Evolutionary conservation across 1,284 basidiomycete genomes (phyloP), one percentile per base, ranked within the genome.

Genomic region (Ustilago cynodontis): DNA sequence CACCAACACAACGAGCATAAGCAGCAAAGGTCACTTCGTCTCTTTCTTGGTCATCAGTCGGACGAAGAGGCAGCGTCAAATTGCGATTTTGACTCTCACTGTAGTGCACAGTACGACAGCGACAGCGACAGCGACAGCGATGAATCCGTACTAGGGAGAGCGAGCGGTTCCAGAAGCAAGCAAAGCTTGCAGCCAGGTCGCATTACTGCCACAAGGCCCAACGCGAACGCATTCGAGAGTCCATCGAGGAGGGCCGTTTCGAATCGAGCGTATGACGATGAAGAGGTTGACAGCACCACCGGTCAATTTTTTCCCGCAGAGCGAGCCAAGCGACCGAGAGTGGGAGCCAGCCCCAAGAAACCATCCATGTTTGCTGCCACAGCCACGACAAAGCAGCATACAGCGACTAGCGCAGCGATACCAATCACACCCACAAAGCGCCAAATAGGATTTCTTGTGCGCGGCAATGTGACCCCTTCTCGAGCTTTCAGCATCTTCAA

Each of bases 391-490:
- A 67, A 67, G 28, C 65, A 72, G 49, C 62, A 62, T 22, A 47
- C 64, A 9, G 70, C 70, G 2, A 41, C 35, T 0, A 54, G 57
- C 0, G 65, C 71, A 16, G 65, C 71, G 24, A 67, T 61, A 9
- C 65, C 64, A 1, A 59, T 62, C 3, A 72, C 74, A 13, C 70
- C 75, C 0, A 65, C 70, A 11, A 73, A 72, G 49, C 63, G 63
- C 3, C 63, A 65, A 18, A 72, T 66, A 28, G 52, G 65, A n/a
- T 69, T 79, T 61, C 31, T 71, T 16, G 55, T 82, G 14, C 70
- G 71, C 26, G 80, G 80, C n/a, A 82, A 76, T 28, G 80, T 82
- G 2, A 82, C 80, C 0, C 80, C 80, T 0, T 80, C 78, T 7
- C 60, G 69, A 16, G 80, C 80, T 0, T 76, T 78, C 55, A 66